Base-by-base conservation (phyloP, 2,329 filamentous ascomycete genomes). In the Colletotrichum sp. region DNA sequence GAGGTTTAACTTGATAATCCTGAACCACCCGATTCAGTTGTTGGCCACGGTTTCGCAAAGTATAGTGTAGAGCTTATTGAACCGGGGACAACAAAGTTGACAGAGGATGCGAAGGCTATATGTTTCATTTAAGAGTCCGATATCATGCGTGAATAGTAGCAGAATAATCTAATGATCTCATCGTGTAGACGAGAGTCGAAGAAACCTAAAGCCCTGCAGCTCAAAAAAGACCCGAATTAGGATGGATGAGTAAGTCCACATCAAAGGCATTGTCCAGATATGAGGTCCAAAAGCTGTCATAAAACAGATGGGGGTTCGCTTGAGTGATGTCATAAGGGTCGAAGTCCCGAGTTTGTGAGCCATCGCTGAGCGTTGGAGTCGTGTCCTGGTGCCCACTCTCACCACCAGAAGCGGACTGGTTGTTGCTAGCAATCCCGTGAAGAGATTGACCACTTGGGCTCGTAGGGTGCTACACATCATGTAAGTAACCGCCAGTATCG, bases 161-260 rank as follows among this genome's bases (percentile, higher is more conserved):
- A n/a, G 10, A n/a, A n/a, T n/a, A 52, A 52, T 22, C 18, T 1
- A 22, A 52, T 22, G 8, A 8, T n/a, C 43, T 22, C n/a, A 48
- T 48, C 43, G 12, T 48, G 10, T 2, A 27, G 25, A 27, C 1
- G 9, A 8, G 4, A 34, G 9, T 12, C 6, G 7, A 32, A 12
- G 16, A 61, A 12, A 15, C 16, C 15, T 3, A n/a, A 30, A 60
- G 60, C 5, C 32, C 12, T 36, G 32, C 7, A 22, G 5, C 22
- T 62, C 60, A 62, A 62, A 36, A 69, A 25, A 18, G 25, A 22
- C 30, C 36, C 18, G 60, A 12, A 34, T 60, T 66, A 27, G 62
- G 36, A 13, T 72, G 70, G 25, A 72, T 61, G 16, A 72, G n/a
- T 3, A 68, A 56, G 55, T 72, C 27, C 16, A 72, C 36, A 25